A percentile compares a stretch with the other conserved stretches of the same genome.
Evolutionary conservation across 2,329 filamentous ascomycete genomes (phyloP).

Genomic region (Hyphodiscus sp.): DNA sequence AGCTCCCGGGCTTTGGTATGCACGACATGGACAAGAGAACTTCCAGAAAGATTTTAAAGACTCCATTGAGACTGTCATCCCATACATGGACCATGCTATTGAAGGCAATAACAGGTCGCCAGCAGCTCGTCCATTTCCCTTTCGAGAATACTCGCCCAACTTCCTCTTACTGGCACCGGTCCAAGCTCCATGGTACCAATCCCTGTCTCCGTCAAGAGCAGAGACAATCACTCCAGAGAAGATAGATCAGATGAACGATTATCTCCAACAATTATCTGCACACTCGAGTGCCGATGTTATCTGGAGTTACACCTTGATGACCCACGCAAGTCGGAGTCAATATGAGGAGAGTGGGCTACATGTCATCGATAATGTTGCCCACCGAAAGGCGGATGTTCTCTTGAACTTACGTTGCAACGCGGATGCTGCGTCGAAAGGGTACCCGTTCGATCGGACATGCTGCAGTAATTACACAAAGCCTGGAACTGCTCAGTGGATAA

Average conservation of each 20-base stretch:
- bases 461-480: slow-evolving; percentile 40
- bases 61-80: slow-evolving; percentile 39
- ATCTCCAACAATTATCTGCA: slow-evolving; percentile 38
- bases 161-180: slow-evolving; percentile 28
- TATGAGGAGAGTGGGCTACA: slow-evolving; percentile 45
- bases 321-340: slow-evolving; percentile 29
- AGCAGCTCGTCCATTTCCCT: slow-evolving; percentile 19
- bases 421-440: slow-evolving; percentile 32
- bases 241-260: slow-evolving; percentile 46
- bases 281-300: slow-evolving; percentile 39
- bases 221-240: slow-evolving; percentile 41
- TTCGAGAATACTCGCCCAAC: slow-evolving; percentile 18
- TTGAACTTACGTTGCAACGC: slow-evolving; percentile 47
- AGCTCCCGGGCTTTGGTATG: slow-evolving; percentile 48
- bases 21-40: slow-evolving; percentile 41
- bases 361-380: slow-evolving; percentile 39
- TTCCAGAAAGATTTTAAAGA: slow-evolving; percentile 40
- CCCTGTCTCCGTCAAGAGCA: slow-evolving; percentile 27
- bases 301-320: slow-evolving; percentile 47
- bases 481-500: slow-evolving; percentile 32
- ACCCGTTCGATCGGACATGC: slow-evolving; percentile 44
- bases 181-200: slow-evolving; percentile 29
- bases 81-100: slow-evolving; percentile 31
- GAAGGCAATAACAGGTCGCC: slow-evolving; percentile 11
- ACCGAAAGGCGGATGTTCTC: slow-evolving; percentile 44